Percentiles rank a stretch among this genome's conserved stretches.
These are phyloP conservation scores for Leptographium lundbergii DNA, from an alignment of 2,329 filamentous ascomycete species.

Conservation along the genomic window DNA sequence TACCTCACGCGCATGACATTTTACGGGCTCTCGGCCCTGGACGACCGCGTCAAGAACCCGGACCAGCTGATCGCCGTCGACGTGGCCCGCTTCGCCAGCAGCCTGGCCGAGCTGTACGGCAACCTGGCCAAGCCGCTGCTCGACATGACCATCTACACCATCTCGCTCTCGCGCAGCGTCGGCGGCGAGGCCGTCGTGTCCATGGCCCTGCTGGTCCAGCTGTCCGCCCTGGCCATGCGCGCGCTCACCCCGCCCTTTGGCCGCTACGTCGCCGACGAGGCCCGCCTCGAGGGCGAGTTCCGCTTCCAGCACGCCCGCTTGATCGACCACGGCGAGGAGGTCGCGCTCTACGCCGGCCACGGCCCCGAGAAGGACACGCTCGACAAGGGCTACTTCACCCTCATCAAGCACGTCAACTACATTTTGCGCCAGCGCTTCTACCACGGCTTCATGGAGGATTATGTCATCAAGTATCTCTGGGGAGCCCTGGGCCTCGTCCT, in stretches of 20 bases:
- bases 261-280: conserved; percentile 95
- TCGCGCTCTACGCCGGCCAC: conserved; percentile 84
- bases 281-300: conserved; percentile 88
- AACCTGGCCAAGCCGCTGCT: conserved; percentile 90
- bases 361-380: conserved; percentile 91
- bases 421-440: conserved; percentile 85
- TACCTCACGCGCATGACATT: conserved; percentile 98
- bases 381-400: conserved; percentile 96
- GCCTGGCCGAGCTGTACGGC: conserved; percentile 86
- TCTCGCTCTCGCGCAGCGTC: conserved; percentile 85
- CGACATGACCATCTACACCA: conserved; percentile 94
- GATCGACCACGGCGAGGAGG: conserved; percentile 92
- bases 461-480: conserved; percentile 99
- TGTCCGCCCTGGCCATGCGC: conserved; percentile 88
- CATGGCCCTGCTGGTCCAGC: conserved; percentile 86
- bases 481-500: conserved; percentile 82
- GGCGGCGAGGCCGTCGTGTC: conserved; percentile 90
- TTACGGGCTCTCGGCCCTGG: conserved; percentile 86
- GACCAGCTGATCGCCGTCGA: conserved; percentile 96
- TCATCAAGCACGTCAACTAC: conserved; percentile 98
- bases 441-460: conserved; percentile 99
- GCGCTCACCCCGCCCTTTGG: conserved; percentile 91
- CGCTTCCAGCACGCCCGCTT: conserved; percentile 87
- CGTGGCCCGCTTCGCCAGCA: conserved; percentile 92
- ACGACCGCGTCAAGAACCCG: conserved; percentile 96